Base-by-base conservation (phyloP, 495 filamentous ascomycete species). In the Trichoderma orchidacearum region DNA sequence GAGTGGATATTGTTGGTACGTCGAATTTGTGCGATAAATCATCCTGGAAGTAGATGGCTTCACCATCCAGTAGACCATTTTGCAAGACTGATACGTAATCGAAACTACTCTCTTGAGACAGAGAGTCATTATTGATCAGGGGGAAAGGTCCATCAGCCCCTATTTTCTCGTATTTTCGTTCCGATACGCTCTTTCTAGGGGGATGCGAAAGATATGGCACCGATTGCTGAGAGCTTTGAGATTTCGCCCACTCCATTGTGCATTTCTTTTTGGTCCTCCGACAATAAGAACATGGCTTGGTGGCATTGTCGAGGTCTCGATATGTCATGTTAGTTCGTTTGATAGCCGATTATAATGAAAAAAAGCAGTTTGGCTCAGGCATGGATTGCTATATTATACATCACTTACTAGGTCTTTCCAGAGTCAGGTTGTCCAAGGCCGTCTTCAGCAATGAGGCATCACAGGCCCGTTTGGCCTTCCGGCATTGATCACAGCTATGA, bases 391-490 rank as follows among this genome's bases (percentile, higher is more conserved):
- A 11, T 21, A 55, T 34, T 21, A 17, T 12, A 3, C 17, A 36
- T 31, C 25, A 21, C 25, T 51, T 23, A n/a, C 55, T 35, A 54
- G 18, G 50, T 5, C 5, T 5, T 29, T 21, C n/a, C 50, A 6
- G 50, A 21, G 30, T 2, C 21, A 28, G 7, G 21, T 15, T 52
- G 50, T 25, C 8, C 50, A 25, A 29, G 27, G 8, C 1, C 6
- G n/a, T 5, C 17, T 25, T 52, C 23, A 52, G 1, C 11, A 11
- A 55, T 23, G 35, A 34, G 28, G 61, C 72, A 59, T 76, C 70
- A 55, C 73, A 76, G 27, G 66, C 70, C 53, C 68, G 62, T 57
- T 73, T 74, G n/a, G 70, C 70, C 53, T 72, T 75, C 27, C 73
- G 61, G 53, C 73, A 75, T 57, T 68, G 72, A 53, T 75, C 73